Base-by-base conservation (phyloP, 2,329 filamentous ascomycete species). In the Tolypocladium inflatum region DNA sequence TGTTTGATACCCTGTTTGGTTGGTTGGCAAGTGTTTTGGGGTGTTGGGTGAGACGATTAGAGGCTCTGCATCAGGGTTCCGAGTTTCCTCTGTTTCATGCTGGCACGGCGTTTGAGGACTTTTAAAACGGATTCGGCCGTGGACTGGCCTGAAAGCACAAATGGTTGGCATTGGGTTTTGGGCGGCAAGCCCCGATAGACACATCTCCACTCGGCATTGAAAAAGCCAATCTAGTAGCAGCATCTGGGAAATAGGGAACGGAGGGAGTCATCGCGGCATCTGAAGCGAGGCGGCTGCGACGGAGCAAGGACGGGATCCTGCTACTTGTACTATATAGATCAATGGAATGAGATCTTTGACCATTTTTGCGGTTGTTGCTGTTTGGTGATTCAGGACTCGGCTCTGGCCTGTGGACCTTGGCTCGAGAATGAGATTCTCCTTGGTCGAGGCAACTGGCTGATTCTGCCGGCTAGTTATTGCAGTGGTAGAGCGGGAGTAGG, bases 121-220 rank as follows among this genome's bases (percentile, higher is more conserved):
- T 23, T 38, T 50, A 66, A 70, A 65, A 63, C 55, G 63, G 64
- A 59, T 58, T 63, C 59, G 59, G 61, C 54, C 61, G 57, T 56
- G 48, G 55, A 50, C 57, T 48, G 55, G 53, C 56, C 48, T 57
- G 52, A 19, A 23, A 35, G 42, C 21, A 55, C 41, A 55, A 55
- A 43, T 55, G 43, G 59, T 33, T 57, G 57, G 59, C 52, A 61
- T 55, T 43, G 57, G 56, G 55, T 65, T 64, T 63, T 57, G 62
- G 67, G 63, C 45, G 55, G 55, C 57, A 61, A 64, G 64, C 64
- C 63, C 63, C 66, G 63, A 74, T 78, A 79, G 74, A 79, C 70
- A 74, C 70, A 77, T 76, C 78, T 78, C 78, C 75, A 77, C 78
- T 80, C 75, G 71, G 70, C 71, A 76, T 72, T 62, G 65, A 63